These are phyloP conservation scores for Crucibulum parvulum DNA, from an alignment of 1,284 basidiomycete genomes.

Conservation along the genomic window DNA sequence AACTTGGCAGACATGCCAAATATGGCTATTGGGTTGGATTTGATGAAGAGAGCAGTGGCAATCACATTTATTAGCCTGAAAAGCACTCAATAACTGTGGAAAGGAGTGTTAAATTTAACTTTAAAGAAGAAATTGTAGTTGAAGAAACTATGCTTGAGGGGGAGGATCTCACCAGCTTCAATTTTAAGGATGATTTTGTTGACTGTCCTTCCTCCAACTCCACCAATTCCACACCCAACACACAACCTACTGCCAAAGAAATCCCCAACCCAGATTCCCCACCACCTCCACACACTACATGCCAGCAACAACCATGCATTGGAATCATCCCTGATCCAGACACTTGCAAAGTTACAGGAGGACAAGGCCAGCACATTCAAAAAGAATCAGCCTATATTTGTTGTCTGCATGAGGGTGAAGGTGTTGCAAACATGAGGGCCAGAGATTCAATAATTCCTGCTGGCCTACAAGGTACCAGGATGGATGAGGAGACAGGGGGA, in stretches of 20 bases:
- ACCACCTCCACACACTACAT: not conserved
- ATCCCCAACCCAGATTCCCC: not conserved
- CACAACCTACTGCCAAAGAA: not conserved
- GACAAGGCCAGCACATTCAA: not conserved
- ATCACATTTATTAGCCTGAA: constrained; percentile 18
- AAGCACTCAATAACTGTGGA: constrained; percentile 10
- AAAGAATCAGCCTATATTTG: constrained; percentile 3
- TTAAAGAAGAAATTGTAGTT: not conserved
- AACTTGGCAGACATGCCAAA: constrained; percentile 6
- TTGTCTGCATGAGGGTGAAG: not conserved
- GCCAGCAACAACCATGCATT: not conserved
- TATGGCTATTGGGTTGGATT: constrained; percentile 16
- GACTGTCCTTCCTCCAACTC: not conserved
- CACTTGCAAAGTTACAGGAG: not conserved
- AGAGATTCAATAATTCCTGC: not conserved
- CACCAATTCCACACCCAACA: not conserved
- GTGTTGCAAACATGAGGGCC: not conserved
- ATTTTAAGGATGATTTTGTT: not conserved
- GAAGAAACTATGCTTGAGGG: not conserved
- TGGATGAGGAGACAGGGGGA: not conserved
- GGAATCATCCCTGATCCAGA: not conserved
- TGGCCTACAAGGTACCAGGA: not conserved
- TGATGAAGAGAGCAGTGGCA: constrained; percentile 11
- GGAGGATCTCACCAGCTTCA: not conserved
- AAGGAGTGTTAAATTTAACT: constrained; percentile 11